Evolutionary conservation across 352 stramenopile genomes (phyloP), one percentile per base, ranked within the genome.

Genomic region (Pilasporangium apinafurcum): DNA sequence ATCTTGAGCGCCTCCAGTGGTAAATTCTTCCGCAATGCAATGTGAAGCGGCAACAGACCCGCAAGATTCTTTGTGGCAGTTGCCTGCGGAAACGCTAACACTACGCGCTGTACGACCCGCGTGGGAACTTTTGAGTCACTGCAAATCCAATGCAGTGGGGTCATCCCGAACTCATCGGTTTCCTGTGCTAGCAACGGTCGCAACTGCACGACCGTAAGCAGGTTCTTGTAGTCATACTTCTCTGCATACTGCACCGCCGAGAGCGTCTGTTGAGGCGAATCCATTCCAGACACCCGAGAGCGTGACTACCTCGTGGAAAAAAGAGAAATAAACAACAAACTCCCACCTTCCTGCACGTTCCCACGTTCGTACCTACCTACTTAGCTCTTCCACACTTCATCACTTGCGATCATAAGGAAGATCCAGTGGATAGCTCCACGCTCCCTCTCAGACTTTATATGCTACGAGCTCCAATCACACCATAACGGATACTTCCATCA

Each of bases 101-200:
- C 63, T 7, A 91, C 53, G 12, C 62, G 59, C n/a, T 81, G 70
- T 22, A 91, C 60, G 20, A 83, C 65, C 14, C 67, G 74, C 44
- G 80, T 52, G 29, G 78, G 68, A 33, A 89, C 79, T 46, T 77
- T 61, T 26, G 62, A 69, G 37, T 85, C 81, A 0, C 78, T 91
- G 59, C 81, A 92, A 31, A 76, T 68, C 81, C 81, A 92, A 59
- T 92, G 81, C 40, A 92, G 61, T 40, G 78, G 72, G 59, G 85
- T 80, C 81, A 92, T 92, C 50, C 78, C 81, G 45, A 88, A 91
- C 63, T 67, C 59, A 47, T 81, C 68, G 13, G 51, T 47, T 8
- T 60, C 63, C 18, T 61, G 51, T 18, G 73, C 71, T 18, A 87
- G 59, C 34, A 51, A 44, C 0, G 67, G 67, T 12, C 56, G 57